A percentile compares a stretch with the other conserved stretches of the same genome.
These are phyloP conservation scores for Aspergillus indologenus DNA, from an alignment of 495 filamentous ascomycete species.

Conservation along the genomic window DNA sequence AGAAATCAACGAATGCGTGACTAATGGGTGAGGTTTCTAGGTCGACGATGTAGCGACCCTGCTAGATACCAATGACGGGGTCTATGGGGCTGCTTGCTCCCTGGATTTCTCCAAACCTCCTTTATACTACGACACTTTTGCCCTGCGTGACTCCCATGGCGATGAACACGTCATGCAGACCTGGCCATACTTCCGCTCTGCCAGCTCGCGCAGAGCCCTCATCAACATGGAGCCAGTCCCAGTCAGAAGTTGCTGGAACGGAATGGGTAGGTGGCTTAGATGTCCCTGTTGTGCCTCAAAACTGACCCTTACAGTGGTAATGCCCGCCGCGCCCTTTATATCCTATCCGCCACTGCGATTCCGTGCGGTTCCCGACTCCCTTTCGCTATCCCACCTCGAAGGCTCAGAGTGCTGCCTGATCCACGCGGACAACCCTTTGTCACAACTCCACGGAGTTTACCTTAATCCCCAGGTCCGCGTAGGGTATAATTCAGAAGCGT, in stretches of 20 bases:
- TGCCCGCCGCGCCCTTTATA: conserved; percentile 59
- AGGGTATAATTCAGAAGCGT: conserved; percentile 60
- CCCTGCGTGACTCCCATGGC: conserved; percentile 68
- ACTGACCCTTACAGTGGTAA: conserved; percentile 37
- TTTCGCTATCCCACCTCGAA: conserved; percentile 68
- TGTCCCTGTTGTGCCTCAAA: background rate
- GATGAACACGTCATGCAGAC: conserved; percentile 58
- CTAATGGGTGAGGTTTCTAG: conserved; percentile 16
- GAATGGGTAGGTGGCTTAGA: conserved; percentile 53
- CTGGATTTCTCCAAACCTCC: conserved; percentile 72
- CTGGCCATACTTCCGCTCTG: conserved; percentile 75
- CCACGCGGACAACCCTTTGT: conserved; percentile 66
- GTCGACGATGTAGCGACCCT: conserved; percentile 64
- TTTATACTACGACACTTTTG: conserved; percentile 79
- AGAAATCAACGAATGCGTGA: background rate
- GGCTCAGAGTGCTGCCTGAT: conserved; percentile 82
- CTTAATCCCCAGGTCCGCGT: conserved; percentile 78
- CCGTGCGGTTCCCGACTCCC: conserved; percentile 65
- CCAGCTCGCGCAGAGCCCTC: conserved; percentile 56
- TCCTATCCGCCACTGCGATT: conserved; percentile 51
- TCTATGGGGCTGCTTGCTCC: conserved; percentile 78
- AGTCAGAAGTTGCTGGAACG: conserved; percentile 82
- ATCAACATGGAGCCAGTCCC: conserved; percentile 55
- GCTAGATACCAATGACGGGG: conserved; percentile 66
- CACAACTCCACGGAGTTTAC: conserved; percentile 58